Percentiles rank a stretch among this genome's conserved stretches.
These are phyloP conservation scores for Candida endomychidarum DNA, from an alignment of 805 yeast species.

Conservation along the genomic window DNA sequence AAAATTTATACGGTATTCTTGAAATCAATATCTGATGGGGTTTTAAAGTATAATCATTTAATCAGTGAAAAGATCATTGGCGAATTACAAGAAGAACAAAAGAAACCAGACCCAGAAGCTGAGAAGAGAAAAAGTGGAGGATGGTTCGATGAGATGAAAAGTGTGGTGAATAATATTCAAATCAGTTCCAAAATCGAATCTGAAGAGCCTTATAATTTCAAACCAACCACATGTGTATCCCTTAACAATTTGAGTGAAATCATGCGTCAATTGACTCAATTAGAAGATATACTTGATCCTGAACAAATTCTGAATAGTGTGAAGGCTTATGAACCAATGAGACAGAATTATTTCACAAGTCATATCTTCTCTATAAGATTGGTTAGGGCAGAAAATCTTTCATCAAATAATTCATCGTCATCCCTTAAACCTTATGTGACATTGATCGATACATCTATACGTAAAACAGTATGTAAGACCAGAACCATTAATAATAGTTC, in stretches of 20 bases:
- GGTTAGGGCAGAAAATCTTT: conserved; percentile 60
- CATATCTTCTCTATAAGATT: conserved; percentile 65
- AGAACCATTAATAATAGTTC: conserved; percentile 57
- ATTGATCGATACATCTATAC: conserved; percentile 53
- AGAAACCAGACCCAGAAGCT: conserved; percentile 19
- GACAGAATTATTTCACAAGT: conserved; percentile 35
- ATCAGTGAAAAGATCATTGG: conserved; percentile 36
- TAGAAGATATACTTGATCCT: conserved; percentile 60
- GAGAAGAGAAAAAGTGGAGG: conserved; percentile 24
- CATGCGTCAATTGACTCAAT: conserved; percentile 45
- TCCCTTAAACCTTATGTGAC: conserved; percentile 64
- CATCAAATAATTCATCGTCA: conserved; percentile 18
- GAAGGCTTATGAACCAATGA: conserved; percentile 29
- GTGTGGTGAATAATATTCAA: conserved; percentile 45
- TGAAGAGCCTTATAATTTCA: conserved; percentile 56
- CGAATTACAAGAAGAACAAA: conserved; percentile 39
- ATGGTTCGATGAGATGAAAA: conserved; percentile 56
- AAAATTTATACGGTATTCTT: conserved; percentile 58
- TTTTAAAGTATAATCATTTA: conserved; percentile 49
- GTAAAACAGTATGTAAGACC: conserved; percentile 66
- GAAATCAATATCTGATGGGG: conserved; percentile 61
- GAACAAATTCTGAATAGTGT: conserved; percentile 51
- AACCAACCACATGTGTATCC: conserved; percentile 67
- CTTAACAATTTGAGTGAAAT: conserved; percentile 63
- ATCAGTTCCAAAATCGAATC: conserved; percentile 33